These are phyloP conservation scores for Rhodotorula sp. DNA, from an alignment of 1,284 basidiomycete genomes.

Conservation along the genomic window DNA sequence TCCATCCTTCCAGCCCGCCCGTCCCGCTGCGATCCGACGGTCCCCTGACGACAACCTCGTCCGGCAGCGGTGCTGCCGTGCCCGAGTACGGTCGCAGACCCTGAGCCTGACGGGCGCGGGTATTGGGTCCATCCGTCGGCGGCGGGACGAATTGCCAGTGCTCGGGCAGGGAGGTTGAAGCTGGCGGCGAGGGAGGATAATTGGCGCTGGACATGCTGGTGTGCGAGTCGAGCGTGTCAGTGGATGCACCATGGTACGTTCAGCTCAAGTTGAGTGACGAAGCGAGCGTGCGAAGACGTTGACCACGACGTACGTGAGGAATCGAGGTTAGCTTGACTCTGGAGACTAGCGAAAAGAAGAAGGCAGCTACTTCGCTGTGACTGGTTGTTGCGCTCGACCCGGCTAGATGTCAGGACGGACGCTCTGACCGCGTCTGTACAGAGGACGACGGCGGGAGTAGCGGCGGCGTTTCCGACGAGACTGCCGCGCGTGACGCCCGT, in stretches of 20 bases:
- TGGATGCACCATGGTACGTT: too few relatives aligned
- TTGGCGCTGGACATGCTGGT: not conserved
- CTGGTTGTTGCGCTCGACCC: too few relatives aligned
- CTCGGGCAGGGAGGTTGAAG: conserved; percentile 19
- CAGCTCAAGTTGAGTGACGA: not conserved
- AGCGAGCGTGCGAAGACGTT: too few relatives aligned
- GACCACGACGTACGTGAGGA: too few relatives aligned
- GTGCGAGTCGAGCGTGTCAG: not conserved
- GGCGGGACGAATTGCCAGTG: conserved; percentile 28
- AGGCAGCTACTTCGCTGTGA: too few relatives aligned
- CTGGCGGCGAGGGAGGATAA: conserved; percentile 16
- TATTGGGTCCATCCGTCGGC: conserved; percentile 32
- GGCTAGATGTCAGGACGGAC: too few relatives aligned
- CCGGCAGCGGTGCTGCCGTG: not conserved
- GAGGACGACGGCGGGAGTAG: too few relatives aligned
- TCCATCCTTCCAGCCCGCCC: not conserved
- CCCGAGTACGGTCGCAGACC: conserved; percentile 16
- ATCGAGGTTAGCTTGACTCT: too few relatives aligned
- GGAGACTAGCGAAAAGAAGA: too few relatives aligned
- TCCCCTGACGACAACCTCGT: not conserved
- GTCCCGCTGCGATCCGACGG: not conserved
- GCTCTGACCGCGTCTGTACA: too few relatives aligned
- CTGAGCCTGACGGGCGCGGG: conserved; percentile 4
- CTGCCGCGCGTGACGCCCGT: too few relatives aligned
- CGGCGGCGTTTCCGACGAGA: too few relatives aligned